phyloP scores from a whole-genome alignment of 1,284 basidiomycete genomes.

The Irpex sp. region DNA sequence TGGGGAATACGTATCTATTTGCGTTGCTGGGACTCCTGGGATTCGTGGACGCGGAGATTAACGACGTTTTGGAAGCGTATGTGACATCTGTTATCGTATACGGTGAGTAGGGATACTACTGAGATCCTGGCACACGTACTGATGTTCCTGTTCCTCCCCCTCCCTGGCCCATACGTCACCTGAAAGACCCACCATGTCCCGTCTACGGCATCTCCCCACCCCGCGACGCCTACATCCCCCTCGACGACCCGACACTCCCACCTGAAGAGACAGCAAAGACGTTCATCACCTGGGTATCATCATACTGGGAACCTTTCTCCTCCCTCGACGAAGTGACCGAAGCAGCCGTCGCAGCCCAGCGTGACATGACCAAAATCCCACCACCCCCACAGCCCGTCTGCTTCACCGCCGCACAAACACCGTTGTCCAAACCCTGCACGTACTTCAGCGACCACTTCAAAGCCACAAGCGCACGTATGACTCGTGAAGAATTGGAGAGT shows the following conservation, averaged over 20 bases:
- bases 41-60: background rate
- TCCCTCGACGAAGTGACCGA: background rate
- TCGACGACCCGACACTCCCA: background rate
- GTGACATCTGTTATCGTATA: constrained; percentile 5
- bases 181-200: constrained; percentile 1
- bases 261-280: background rate
- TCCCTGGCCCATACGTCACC: too few relatives aligned
- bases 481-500: constrained; percentile 1
- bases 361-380: background rate
- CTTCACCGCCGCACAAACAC: too few relatives aligned
- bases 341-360: constrained; percentile 3
- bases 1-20: constrained; percentile 6
- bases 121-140: background rate
- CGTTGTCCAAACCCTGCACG: background rate
- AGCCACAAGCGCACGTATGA: constrained; percentile 4
- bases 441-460: background rate
- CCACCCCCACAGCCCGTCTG: too few relatives aligned
- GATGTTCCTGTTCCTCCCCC: background rate
- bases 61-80: background rate
- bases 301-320: constrained; percentile 2
- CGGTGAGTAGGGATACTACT: background rate
- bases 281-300: constrained; percentile 9
- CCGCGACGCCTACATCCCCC: background rate
- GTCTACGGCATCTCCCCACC: background rate
- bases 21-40: constrained; percentile 6